phyloP scores from a whole-genome alignment of 2,329 filamentous ascomycete species.

The Aspergillus quadricinctus region DNA sequence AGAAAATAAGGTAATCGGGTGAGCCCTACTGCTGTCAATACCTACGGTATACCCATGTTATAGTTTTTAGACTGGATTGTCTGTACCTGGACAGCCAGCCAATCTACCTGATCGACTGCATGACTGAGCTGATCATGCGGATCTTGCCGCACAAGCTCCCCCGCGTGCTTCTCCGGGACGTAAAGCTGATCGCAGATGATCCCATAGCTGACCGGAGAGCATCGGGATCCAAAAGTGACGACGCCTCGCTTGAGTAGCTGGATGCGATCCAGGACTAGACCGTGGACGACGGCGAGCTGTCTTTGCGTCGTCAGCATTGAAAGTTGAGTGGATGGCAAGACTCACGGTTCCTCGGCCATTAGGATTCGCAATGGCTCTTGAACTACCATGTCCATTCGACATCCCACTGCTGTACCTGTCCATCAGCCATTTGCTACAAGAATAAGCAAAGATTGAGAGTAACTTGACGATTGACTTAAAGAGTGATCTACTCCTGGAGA shows the following conservation, averaged over 20 bases:
- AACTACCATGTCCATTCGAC: constrained; percentile 12
- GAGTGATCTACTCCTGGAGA: too few relatives aligned
- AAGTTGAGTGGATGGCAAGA: too few relatives aligned
- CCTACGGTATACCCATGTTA: too few relatives aligned
- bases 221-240: constrained; percentile 26
- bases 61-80: neutral
- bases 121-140: constrained; percentile 29
- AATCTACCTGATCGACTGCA: constrained; percentile 32
- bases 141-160: constrained; percentile 24
- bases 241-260: constrained; percentile 26
- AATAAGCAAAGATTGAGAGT: too few relatives aligned
- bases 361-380: constrained; percentile 24
- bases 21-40: constrained; percentile 10
- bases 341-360: constrained; percentile 30
- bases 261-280: constrained; percentile 30
- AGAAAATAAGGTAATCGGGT: too few relatives aligned
- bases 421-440: constrained; percentile 20
- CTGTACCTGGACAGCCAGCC: constrained; percentile 31
- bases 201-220: constrained; percentile 34
- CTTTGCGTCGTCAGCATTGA: constrained; percentile 4
- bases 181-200: constrained; percentile 31
- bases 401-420: constrained; percentile 17
- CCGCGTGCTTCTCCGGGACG: constrained; percentile 24
- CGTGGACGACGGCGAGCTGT: constrained; percentile 31
- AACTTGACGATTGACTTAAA: too few relatives aligned